Conservation (phyloP, 176 grass and related monocot genomes). For the Musa itinerans region DNA sequence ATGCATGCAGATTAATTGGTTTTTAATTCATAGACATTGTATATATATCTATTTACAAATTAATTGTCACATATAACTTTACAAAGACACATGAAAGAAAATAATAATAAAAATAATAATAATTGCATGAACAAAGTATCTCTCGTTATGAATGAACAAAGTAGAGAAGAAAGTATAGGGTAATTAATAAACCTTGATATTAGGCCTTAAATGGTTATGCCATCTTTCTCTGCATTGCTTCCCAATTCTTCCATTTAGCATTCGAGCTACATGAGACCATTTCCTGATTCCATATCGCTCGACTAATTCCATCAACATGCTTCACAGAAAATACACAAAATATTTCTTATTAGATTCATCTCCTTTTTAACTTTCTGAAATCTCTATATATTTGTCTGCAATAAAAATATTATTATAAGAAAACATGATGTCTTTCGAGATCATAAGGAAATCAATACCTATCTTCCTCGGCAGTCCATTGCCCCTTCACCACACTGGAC, state of each 20-base stretch:
- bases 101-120: too few species aligned
- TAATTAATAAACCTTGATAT: constrained; percentile 33
- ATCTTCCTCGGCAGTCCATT: constrained; percentile 12
- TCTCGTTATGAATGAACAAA: too few species aligned
- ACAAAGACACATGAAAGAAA: too few species aligned
- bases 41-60: too few species aligned
- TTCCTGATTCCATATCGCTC: constrained; percentile 21
- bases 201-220: constrained; percentile 43
- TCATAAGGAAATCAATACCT: background rate
- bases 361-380: background rate
- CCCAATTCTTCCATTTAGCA: constrained; percentile 28
- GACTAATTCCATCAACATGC: constrained; percentile 22
- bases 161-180: background rate
- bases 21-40: too few species aligned
- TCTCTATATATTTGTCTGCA: background rate
- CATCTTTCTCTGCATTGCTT: constrained; percentile 53
- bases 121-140: too few species aligned
- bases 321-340: background rate
- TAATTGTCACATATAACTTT: too few species aligned
- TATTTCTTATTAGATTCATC: background rate
- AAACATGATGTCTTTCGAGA: background rate
- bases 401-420: background rate
- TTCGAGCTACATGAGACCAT: constrained; percentile 34
- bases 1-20: too few species aligned
- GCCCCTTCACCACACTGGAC: background rate